phyloP scores from a whole-genome alignment of 2,329 filamentous ascomycete genomes.

The Microcyclosporella mali region DNA sequence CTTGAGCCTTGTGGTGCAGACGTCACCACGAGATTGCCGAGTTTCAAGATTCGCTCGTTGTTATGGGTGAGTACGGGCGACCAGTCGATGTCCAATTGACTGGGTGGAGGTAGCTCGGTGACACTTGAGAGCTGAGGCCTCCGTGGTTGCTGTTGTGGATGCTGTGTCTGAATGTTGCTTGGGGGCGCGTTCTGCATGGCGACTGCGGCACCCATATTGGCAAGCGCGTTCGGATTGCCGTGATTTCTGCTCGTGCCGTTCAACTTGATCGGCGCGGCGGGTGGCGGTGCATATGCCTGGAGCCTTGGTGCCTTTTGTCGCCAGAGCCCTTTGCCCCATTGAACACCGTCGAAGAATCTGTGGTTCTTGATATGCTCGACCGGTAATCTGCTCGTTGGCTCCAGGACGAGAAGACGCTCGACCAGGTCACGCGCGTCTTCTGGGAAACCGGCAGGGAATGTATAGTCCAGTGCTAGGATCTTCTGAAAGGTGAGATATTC shows the following conservation, averaged over 20 bases:
- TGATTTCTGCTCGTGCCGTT: constrained; percentile 19
- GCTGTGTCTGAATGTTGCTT: constrained; percentile 2
- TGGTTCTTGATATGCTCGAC: constrained; percentile 97
- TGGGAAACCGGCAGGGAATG: constrained; percentile 86
- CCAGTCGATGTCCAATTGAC: constrained; percentile 96
- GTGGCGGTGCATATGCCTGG: constrained; percentile 71
- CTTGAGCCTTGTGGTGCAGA: constrained; percentile 71
- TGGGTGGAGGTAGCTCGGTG: constrained; percentile 92
- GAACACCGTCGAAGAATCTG: constrained; percentile 83
- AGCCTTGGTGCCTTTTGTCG: constrained; percentile 81
- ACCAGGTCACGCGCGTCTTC: constrained; percentile 79
- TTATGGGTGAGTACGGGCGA: constrained; percentile 84
- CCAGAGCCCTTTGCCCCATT: constrained; percentile 81
- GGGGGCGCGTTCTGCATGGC: constrained; percentile 11
- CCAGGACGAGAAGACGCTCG: constrained; percentile 81
- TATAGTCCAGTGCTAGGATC: constrained; percentile 89
- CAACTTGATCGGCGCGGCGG: constrained; percentile 19
- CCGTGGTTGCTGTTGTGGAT: constrained; percentile 9
- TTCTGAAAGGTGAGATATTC: constrained; percentile 98
- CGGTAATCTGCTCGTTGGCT: constrained; percentile 74
- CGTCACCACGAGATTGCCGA: constrained; percentile 83
- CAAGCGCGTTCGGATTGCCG: constrained; percentile 15
- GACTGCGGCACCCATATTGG: constrained; percentile 32
- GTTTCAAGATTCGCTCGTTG: constrained; percentile 89
- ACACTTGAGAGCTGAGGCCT: constrained; percentile 73